Evolutionary conservation across 2,329 filamentous ascomycete species (phyloP), one percentile per base, ranked within the genome.

Genomic region (Lachnellula cervina): DNA sequence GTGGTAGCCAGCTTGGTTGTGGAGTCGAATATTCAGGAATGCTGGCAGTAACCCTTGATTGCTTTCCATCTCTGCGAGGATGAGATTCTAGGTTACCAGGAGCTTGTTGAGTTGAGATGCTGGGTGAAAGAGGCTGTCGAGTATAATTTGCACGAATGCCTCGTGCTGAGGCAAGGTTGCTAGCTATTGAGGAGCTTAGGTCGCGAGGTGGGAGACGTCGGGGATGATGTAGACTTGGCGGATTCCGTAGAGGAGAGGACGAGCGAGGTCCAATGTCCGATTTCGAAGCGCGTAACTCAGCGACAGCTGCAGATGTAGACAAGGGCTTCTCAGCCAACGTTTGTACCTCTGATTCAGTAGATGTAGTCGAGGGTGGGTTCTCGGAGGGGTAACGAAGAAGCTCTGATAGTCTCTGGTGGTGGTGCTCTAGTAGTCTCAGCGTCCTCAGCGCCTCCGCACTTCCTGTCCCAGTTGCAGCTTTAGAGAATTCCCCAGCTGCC

Each of bases 401-500:
- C 61, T 88, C 84, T 16, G 92, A 90, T 13, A 97, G 84, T 59
- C 84, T 86, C 62, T 85, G 83, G 70, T 99, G 94, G 70, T 99
- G 90, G 60, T 89, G 81, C 72, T 97, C 90, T 56, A 99, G 84
- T 2, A 97, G 81, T 62, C 82, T 83, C 58, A 99, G 77, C 9
- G 92, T 94, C 51, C 94, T 84, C 49, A 96, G 74, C 14, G 92
- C 93, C 78, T 96, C 80, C 60, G 79, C 69, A 68, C 78, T 82
- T 42, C 77, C 78, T 7, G 90, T 96, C 48, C 75, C 80, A 59
- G 83, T 81, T n/a, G 89, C 86, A 32, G 91, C 92, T 58, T 87
- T 86, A 58, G 90, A 86, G 71, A 96, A 97, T 70, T 96, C 90
- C 61, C 86, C 87, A 2, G 94, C 93, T 38, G 94, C 94, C 55